Evolutionary conservation across 1,284 basidiomycete genomes (phyloP).

Genomic region (Hemileia vastatrix): DNA sequence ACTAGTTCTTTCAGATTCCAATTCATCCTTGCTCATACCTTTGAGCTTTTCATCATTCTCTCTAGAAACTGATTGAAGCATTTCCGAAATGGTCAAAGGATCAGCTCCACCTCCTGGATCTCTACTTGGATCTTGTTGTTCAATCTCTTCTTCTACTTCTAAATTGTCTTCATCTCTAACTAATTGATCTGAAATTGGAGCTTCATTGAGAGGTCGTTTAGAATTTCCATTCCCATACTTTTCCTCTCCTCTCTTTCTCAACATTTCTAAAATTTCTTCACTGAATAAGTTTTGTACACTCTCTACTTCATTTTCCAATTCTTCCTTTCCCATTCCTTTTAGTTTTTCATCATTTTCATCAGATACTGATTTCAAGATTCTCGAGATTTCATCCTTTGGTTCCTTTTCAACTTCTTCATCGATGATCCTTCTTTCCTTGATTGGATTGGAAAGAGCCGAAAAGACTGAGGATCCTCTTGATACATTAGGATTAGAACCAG

Average conservation of each 20-base stretch:
- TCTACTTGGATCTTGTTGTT: conserved; percentile 28
- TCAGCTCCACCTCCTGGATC: conserved; percentile 37
- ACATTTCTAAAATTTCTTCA: neutral
- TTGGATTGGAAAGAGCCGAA: too few species aligned
- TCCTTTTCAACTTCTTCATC: too few species aligned
- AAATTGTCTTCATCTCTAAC: neutral
- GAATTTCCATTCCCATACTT: neutral
- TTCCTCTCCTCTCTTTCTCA: neutral
- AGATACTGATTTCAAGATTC: too few species aligned
- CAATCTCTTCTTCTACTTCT: neutral
- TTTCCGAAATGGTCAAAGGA: conserved; percentile 29
- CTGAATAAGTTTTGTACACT: neutral
- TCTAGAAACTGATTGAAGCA: conserved; percentile 28
- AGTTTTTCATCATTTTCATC: too few species aligned
- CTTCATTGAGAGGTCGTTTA: neutral
- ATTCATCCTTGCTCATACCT: conserved; percentile 32
- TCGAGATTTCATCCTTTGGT: too few species aligned
- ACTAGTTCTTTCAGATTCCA: conserved; percentile 33
- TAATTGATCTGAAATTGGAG: neutral
- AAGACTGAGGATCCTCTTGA: too few species aligned
- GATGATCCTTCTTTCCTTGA: too few species aligned
- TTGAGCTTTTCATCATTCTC: conserved; percentile 36
- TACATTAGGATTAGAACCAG: too few species aligned
- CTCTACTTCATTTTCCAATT: too few species aligned
- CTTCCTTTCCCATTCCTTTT: too few species aligned